phyloP scores from a whole-genome alignment of 768 basidiomycete genomes.

The Lactifluus rugatus region DNA sequence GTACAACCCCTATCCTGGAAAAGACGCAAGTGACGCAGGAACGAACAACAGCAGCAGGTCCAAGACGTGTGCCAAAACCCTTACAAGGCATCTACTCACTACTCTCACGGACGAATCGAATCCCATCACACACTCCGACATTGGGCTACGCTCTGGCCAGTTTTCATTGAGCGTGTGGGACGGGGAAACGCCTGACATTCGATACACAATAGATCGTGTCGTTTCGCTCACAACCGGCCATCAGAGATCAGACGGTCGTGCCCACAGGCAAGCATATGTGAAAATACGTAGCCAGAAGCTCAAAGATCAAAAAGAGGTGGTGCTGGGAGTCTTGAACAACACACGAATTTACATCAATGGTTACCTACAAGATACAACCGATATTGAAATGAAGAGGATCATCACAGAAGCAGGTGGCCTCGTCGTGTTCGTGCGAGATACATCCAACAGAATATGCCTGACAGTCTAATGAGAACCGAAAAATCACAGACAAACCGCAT shows the following conservation, averaged over 20 bases:
- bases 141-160: constrained; percentile 51
- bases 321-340: constrained; percentile 27
- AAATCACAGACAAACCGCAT: constrained; percentile 38
- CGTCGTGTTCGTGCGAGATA: constrained; percentile 37
- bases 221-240: constrained; percentile 47
- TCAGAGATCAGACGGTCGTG: constrained; percentile 25
- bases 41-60: neutral
- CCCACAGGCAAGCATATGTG: constrained; percentile 19
- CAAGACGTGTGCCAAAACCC: constrained; percentile 18
- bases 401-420: constrained; percentile 59
- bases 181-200: constrained; percentile 1
- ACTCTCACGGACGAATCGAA: constrained; percentile 57
- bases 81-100: constrained; percentile 51
- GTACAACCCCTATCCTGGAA: constrained; percentile 26
- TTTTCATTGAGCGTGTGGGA: neutral
- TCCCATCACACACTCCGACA: constrained; percentile 70
- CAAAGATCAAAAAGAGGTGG: constrained; percentile 21
- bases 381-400: constrained; percentile 67
- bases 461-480: neutral
- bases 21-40: constrained; percentile 18
- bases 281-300: constrained; percentile 24
- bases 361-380: constrained; percentile 60
- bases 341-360: constrained; percentile 63
- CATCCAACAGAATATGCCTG: neutral
- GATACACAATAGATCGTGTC: constrained; percentile 38